Evolutionary conservation across 345 rosid species (phyloP).

Genomic region (Linum tenue): DNA sequence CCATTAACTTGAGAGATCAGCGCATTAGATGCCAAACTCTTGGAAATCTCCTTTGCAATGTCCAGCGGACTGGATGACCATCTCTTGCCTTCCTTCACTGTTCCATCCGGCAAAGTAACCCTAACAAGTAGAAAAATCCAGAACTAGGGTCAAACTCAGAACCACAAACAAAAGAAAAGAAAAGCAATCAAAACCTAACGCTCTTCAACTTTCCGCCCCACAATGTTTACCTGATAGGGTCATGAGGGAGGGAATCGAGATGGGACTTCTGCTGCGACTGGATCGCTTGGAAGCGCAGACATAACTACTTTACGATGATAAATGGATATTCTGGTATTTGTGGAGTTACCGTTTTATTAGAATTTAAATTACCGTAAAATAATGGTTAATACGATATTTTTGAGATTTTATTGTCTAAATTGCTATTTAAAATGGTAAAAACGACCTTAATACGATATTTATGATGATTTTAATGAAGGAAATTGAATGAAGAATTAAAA

Average conservation of each 20-base stretch:
- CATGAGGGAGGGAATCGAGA: conserved; percentile 51
- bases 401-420: too few species aligned
- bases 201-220: neutral
- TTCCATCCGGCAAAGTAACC: conserved; percentile 62
- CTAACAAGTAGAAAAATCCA: conserved; percentile 17
- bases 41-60: conserved; percentile 55
- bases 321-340: too few species aligned
- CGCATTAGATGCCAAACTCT: conserved; percentile 57
- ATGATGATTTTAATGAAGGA: too few species aligned
- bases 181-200: neutral
- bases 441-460: too few species aligned
- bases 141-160: neutral
- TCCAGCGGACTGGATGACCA: conserved; percentile 77
- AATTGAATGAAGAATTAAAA: too few species aligned
- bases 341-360: too few species aligned
- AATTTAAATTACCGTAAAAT: too few species aligned
- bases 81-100: conserved; percentile 72
- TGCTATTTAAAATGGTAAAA: too few species aligned
- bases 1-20: conserved; percentile 72
- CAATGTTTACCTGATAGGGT: conserved; percentile 51
- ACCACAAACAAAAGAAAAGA: neutral
- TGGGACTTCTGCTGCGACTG: conserved; percentile 48
- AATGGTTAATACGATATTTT: too few species aligned
- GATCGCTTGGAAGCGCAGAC: conserved; percentile 17
- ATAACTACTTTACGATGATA: too few species aligned